phyloP scores from a whole-genome alignment of 208 protist species.

The Crithidia mellificae region DNA sequence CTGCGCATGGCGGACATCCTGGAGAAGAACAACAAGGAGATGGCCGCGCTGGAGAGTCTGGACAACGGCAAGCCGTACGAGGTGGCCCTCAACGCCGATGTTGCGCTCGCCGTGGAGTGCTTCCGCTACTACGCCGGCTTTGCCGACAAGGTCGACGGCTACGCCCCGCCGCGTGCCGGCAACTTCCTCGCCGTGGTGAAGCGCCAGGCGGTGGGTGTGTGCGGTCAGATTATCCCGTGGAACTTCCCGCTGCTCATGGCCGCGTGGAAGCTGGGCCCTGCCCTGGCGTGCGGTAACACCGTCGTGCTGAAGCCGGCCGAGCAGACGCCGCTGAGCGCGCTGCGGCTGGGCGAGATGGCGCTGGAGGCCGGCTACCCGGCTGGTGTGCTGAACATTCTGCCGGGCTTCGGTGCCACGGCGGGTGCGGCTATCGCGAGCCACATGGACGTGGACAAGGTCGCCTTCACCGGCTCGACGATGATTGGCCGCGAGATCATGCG shows the following conservation, averaged over 20 bases:
- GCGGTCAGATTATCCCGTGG: conserved; percentile 88
- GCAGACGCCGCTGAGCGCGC: conserved; percentile 84
- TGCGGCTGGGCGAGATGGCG: conserved; percentile 78
- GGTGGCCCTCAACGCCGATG: conserved; percentile 60
- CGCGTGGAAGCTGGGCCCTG: conserved; percentile 86
- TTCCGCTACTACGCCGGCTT: conserved; percentile 90
- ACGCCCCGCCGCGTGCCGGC: conserved; percentile 58
- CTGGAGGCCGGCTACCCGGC: conserved; percentile 83
- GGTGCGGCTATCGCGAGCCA: conserved; percentile 65
- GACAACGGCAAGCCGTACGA: conserved; percentile 91
- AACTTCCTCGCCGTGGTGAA: conserved; percentile 69
- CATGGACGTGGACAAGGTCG: conserved; percentile 88
- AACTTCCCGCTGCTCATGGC: conserved; percentile 93
- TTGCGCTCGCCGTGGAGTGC: conserved; percentile 54
- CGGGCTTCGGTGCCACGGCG: conserved; percentile 76
- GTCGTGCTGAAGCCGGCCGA: conserved; percentile 91
- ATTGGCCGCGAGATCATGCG: conserved; percentile 76
- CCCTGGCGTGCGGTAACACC: conserved; percentile 83
- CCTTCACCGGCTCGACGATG: conserved; percentile 88
- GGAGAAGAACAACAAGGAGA: conserved; percentile 58
- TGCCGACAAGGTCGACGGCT: conserved; percentile 90
- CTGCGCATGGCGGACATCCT: conserved; percentile 80
- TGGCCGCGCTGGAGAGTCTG: conserved; percentile 81
- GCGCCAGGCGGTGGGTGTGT: conserved; percentile 85
- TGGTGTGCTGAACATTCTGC: conserved; percentile 89